Conservation (phyloP, 768 basidiomycete species). For the Trametes meyenii region DNA sequence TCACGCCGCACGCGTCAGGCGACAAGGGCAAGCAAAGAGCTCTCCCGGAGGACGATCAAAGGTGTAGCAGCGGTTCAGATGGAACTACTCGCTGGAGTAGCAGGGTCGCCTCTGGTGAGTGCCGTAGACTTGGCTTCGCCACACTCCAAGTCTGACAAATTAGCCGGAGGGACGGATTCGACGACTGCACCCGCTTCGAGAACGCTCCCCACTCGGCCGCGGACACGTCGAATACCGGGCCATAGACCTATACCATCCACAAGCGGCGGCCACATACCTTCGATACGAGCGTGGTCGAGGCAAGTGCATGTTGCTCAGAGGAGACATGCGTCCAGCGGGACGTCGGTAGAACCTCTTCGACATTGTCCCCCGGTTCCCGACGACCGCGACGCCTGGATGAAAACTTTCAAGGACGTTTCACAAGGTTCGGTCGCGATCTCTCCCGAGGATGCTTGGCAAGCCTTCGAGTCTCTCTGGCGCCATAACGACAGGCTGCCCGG, state of each 20-base stretch:
- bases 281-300: constrained; percentile 16
- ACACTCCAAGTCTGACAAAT: background rate
- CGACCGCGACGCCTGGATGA: background rate
- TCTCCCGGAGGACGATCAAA: constrained; percentile 19
- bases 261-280: constrained; percentile 20
- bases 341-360: constrained; percentile 10
- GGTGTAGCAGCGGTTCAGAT: constrained; percentile 8
- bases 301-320: constrained; percentile 25
- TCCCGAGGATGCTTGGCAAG: constrained; percentile 43
- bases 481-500: background rate
- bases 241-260: constrained; percentile 18
- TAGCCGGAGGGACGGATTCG: background rate
- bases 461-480: constrained; percentile 35
- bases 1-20: constrained; percentile 54
- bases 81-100: background rate
- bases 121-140: background rate
- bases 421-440: background rate
- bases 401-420: constrained; percentile 5
- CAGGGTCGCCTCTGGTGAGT: constrained; percentile 8
- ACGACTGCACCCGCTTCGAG: background rate
- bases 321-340: constrained; percentile 35
- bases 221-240: constrained; percentile 24
- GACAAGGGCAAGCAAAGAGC: constrained; percentile 52
- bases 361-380: background rate
- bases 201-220: constrained; percentile 17